phyloP scores from a whole-genome alignment of 2,329 filamentous ascomycete genomes.

The Arthroderma sp. region DNA sequence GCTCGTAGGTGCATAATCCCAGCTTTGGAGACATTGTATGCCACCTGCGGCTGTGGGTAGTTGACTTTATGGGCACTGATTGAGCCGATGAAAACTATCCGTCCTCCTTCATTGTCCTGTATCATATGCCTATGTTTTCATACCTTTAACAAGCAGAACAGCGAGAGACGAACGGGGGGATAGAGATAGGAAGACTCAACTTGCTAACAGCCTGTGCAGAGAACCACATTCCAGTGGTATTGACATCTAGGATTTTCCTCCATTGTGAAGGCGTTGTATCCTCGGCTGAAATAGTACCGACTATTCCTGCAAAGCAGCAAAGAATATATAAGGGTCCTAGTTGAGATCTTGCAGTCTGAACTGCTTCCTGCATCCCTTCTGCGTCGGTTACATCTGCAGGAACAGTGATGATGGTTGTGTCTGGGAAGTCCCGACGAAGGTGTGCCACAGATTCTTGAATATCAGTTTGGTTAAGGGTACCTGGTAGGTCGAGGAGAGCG shows the following conservation, averaged over 20 bases:
- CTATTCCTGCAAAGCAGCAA: constrained; percentile 56
- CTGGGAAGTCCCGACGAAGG: constrained; percentile 43
- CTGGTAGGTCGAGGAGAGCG: constrained; percentile 47
- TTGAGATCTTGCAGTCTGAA: constrained; percentile 10
- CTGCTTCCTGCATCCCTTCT: constrained; percentile 15
- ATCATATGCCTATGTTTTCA: constrained; percentile 43
- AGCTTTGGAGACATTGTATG: constrained; percentile 62
- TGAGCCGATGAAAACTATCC: constrained; percentile 53
- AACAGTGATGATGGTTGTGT: constrained; percentile 36
- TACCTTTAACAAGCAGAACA: constrained; percentile 18
- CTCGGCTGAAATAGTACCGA: constrained; percentile 47
- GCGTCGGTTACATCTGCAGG: constrained; percentile 49
- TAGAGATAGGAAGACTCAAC: too few species aligned
- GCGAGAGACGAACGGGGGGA: too few species aligned
- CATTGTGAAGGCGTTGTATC: constrained; percentile 30
- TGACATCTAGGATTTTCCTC: too few species aligned
- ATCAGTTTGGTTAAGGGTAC: constrained; percentile 22
- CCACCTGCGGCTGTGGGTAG: constrained; percentile 57
- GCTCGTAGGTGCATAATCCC: constrained; percentile 51
- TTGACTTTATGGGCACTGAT: constrained; percentile 59
- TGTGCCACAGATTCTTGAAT: constrained; percentile 30
- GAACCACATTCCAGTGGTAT: too few species aligned
- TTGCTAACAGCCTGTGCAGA: too few species aligned
- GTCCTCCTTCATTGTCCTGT: constrained; percentile 38
- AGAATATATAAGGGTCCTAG: constrained; percentile 44